A percentile compares a stretch with the other conserved stretches of the same genome.
These are phyloP conservation scores for Luvunga scandens DNA, from an alignment of 345 rosid genomes.

Conservation along the genomic window DNA sequence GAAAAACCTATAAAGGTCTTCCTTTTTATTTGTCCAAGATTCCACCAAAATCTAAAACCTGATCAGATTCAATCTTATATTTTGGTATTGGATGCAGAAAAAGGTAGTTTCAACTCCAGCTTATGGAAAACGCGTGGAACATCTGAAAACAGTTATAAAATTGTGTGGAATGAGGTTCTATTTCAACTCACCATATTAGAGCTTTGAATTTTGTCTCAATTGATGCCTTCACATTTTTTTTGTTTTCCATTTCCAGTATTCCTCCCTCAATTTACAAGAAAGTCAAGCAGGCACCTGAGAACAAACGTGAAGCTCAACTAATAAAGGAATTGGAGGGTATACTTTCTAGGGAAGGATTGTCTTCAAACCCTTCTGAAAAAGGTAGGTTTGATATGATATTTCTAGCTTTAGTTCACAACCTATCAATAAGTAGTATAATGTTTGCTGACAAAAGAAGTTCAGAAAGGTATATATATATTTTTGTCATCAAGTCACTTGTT, in stretches of 20 bases:
- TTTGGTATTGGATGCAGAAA: conserved; percentile 44
- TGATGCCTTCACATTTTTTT: conserved; percentile 1
- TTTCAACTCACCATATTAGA: conserved; percentile 18
- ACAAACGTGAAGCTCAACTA: conserved; percentile 70
- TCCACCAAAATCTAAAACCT: conserved; percentile 7
- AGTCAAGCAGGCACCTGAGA: conserved; percentile 82
- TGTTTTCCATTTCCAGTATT: conserved; percentile 45
- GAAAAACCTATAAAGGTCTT: conserved; percentile 55
- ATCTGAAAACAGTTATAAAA: conserved; percentile 77
- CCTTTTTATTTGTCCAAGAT: conserved; percentile 10
- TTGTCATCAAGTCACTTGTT: not conserved
- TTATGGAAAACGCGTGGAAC: conserved; percentile 81
- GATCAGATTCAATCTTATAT: conserved; percentile 8
- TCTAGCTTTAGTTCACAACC: conserved; percentile 8
- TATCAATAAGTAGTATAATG: not conserved
- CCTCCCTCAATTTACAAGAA: conserved; percentile 80
- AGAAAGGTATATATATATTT: not conserved
- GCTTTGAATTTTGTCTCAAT: conserved; percentile 1
- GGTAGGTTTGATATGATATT: conserved; percentile 36
- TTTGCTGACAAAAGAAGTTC: not conserved
- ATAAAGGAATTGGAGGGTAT: conserved; percentile 79
- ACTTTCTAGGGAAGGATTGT: conserved; percentile 86
- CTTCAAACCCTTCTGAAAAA: conserved; percentile 77
- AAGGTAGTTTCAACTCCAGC: conserved; percentile 59
- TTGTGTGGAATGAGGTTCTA: conserved; percentile 81